Evolutionary conservation across 306 rosid species (phyloP), one percentile per base, ranked within the genome.

Genomic region (Castanospermum australe): DNA sequence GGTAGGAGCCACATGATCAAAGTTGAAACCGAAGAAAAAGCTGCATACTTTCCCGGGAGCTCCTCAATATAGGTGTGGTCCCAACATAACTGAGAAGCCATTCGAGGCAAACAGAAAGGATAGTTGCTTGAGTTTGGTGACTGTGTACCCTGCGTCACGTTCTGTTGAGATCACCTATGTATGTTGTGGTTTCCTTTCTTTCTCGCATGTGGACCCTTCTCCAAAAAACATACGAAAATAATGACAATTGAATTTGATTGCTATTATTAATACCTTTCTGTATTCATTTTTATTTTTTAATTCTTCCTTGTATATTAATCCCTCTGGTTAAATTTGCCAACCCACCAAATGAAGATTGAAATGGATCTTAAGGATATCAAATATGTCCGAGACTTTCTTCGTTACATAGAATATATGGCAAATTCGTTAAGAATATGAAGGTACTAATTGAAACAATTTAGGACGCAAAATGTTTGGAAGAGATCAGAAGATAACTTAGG

Each of bases 1-100:
- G 42, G 96, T 95, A 17, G 99, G 99, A 85, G 92, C 94, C 86
- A 89, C 85, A 71, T 94, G 92, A 83, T 60, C 66, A 6, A 84
- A 59, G 54, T 63, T 48, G 21, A 80, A 44, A 68, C 48, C 55
- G 22, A 69, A 59, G 44, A 70, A 55, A 84, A 88, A 79, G 70
- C 75, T 80, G 88, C 79, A 79, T 73, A 80, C 14, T 67, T 86
- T 65, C 65, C 76, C 76, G 42, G 70, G 73, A 80, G 80, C 62
- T 80, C 35, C 89, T 85, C 64, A 47, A 61, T 78, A 79, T 85
- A 83, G 91, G 36, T 69, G 91, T 86, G 94, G 90, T 84, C 94
- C 94, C 94, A 90, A 85, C 87, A 79, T 80, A 55, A 73, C 78
- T 74, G 73, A n/a, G 86, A 87, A 82, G 80, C 89, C 86, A 85